Evolutionary conservation across 139 green algal species (phyloP).

Genomic region (Chlorella vulgaris): DNA sequence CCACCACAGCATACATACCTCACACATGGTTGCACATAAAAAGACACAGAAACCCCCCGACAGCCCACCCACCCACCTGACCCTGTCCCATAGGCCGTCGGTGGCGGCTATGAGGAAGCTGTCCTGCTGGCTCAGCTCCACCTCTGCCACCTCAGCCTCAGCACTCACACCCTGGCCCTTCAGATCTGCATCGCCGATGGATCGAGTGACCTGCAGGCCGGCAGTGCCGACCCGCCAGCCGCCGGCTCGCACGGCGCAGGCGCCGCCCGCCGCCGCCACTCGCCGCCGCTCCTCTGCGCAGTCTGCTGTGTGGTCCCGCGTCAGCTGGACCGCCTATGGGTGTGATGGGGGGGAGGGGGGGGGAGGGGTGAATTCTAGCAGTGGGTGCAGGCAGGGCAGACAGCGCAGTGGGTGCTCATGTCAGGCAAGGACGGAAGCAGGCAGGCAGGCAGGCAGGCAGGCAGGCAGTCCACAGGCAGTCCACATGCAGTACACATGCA

Average conservation of each 20-base stretch:
- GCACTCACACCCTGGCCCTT: slow-evolving; percentile 76
- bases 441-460: too few species aligned
- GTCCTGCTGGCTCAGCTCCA: slow-evolving; percentile 63
- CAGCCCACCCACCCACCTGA: slow-evolving; percentile 53
- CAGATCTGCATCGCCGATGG: slow-evolving; percentile 86
- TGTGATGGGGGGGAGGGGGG: neutral
- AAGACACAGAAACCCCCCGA: too few species aligned
- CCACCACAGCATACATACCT: too few species aligned
- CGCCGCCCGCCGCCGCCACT: slow-evolving; percentile 62
- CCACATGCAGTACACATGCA: too few species aligned
- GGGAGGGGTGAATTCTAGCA: neutral
- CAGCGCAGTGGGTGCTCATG: too few species aligned
- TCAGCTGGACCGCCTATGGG: slow-evolving; percentile 60
- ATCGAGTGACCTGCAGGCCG: slow-evolving; percentile 77
- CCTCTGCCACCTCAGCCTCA: slow-evolving; percentile 70
- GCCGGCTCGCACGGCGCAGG: slow-evolving; percentile 48
- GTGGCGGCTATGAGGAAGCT: slow-evolving; percentile 85
- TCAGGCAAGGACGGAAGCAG: neutral
- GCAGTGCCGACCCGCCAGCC: slow-evolving; percentile 77
- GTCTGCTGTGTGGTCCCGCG: slow-evolving; percentile 82
- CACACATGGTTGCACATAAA: too few species aligned
- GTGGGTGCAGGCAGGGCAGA: neutral
- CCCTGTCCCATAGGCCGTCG: slow-evolving; percentile 90
- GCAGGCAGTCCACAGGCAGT: too few species aligned
- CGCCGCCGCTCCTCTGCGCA: slow-evolving; percentile 72